Conservation (phyloP, 208 protist species). For the Acanthamoeba healyi region DNA sequence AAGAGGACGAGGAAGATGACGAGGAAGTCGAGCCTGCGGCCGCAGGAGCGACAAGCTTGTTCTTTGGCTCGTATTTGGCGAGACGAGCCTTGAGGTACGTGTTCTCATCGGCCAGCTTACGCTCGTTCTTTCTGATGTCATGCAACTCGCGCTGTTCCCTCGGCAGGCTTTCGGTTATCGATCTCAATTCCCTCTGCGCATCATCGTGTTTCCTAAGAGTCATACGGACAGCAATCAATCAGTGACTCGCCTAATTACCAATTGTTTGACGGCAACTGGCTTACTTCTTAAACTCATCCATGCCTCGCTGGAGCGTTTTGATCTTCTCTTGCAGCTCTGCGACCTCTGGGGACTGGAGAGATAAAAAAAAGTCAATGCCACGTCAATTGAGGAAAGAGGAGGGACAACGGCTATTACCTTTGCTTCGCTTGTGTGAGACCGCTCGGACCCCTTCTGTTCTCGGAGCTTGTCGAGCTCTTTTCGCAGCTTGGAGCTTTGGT, state of each 20-base stretch:
- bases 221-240: too few relatives aligned
- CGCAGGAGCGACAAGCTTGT: background rate
- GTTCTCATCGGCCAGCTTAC: background rate
- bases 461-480: constrained; percentile 16
- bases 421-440: background rate
- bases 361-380: too few relatives aligned
- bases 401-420: background rate
- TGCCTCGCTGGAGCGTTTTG: background rate
- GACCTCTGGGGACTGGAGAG: background rate
- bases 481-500: constrained; percentile 2
- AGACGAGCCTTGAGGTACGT: background rate
- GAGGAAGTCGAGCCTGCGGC: background rate
- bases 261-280: too few relatives aligned
- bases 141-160: constrained; percentile 6
- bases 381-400: background rate
- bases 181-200: background rate
- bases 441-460: background rate
- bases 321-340: constrained; percentile 15
- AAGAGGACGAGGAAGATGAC: background rate
- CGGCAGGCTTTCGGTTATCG: background rate
- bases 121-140: background rate
- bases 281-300: constrained; percentile 31
- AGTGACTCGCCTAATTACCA: too few relatives aligned
- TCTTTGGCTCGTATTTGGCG: constrained; percentile 4
- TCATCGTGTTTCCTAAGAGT: background rate